Base-by-base conservation (phyloP, 371 early-diverging fungal genomes). In the Mortierella sp. region DNA sequence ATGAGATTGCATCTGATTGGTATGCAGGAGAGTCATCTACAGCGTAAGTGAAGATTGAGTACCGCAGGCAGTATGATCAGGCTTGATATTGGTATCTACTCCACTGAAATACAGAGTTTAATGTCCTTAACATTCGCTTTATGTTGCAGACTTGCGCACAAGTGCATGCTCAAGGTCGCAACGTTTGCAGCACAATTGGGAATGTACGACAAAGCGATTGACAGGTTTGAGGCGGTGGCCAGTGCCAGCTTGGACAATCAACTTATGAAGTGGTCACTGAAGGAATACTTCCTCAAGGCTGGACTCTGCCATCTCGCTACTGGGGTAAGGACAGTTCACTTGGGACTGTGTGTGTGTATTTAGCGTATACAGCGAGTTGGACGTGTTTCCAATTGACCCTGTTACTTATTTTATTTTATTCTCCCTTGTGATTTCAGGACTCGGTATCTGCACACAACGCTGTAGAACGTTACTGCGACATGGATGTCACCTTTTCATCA, bases 251-350 rank as follows among this genome's bases (percentile, higher is more conserved):
- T 97, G 72, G 96, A 97, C 84, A 95, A 96, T 83, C 93, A 93
- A 74, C 87, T 98, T 39, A 94, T 96, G 37, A 95, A 96, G 84
- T 98, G 96, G 95, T 95, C 96, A 10, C 86, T 96, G 52, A 95
- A 96, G 75, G 97, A 97, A 45, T 97, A 97, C 85, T 93, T 97
- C 63, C 87, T 98, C 73, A 97, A 98, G 84, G 96, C 97, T 10
- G 97, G 95, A 11, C 78, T 98, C 64, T 98, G 98, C 78, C 90
- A 93, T 60, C 83, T 98, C 55, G 93, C 92, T 62, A 87, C 89
- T 54, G 88, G 88, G 67, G 93, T 93, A 86, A 64, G 84, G 11
- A 8, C 20, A 59, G 10, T 47, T 59, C 30, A 24, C 22, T 47
- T 55, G 32, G 51, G 9, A 65, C 22, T 51, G 26, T 39, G 24